Base-by-base conservation (phyloP, 2,329 filamentous ascomycete genomes). In the Didymella segeticola region DNA sequence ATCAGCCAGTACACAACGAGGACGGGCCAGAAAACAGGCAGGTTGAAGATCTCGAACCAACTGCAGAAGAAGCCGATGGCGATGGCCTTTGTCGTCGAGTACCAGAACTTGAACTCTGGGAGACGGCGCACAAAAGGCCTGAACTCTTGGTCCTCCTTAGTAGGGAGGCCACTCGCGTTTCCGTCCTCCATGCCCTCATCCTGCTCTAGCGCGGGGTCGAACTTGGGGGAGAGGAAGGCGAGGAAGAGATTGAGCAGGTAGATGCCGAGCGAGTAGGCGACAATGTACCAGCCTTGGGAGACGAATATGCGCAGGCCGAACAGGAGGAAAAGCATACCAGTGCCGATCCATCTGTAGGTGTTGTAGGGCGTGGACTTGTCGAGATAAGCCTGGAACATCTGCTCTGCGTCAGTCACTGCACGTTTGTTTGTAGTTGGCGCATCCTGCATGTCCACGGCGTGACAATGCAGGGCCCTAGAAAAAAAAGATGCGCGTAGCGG, bases 81-180 rank as follows among this genome's bases (percentile, higher is more conserved):
- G 67, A 98, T 85, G 49, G 93, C 93, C 71, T 92, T 86, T 51
- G 93, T 98, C 47, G 93, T 92, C 69, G 90, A 89, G 80, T 97
- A 91, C 95, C 95, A 99, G 83, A 99, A 99, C 84, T 99, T 99
- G 85, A 99, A 99, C 79, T 99, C 95, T 50, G 95, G 95, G 20
- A 99, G 86, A 56, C 95, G 86, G 71, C 95, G 87, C 74, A 99
- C 97, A 73, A 99, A 99, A 3, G 95, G 95, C 61, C 92, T 87
- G 82, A 99, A 99, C 80, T 99, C 95, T 72, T 99, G 93, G 72
- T 98, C 93, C 68, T 91, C 88, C 80, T 96, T 97, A 53, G 92
- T 98, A 20, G 95, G 95, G 36, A 99, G 86, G 22, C 86, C 86
- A 47, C 89, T 86, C 14, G 91, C 84, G 20, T 71, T 73, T 57